Evolutionary conservation across 1,139 yeast species (phyloP).

Genomic region (Candida freyschussii): DNA sequence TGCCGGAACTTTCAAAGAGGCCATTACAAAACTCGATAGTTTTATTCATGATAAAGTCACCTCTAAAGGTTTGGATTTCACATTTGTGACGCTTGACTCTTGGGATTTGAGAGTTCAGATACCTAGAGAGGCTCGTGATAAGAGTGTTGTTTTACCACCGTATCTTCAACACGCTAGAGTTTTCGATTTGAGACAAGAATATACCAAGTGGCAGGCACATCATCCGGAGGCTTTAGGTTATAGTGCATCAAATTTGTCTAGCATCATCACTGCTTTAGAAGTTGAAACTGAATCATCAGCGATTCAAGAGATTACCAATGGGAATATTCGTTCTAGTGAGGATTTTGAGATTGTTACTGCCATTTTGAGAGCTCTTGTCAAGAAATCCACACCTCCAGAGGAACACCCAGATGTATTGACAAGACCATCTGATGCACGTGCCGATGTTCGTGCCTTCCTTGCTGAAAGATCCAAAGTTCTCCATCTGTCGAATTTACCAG

Average conservation of each 20-base stretch:
- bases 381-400: conserved; percentile 49
- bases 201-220: conserved; percentile 63
- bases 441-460: conserved; percentile 65
- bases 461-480: conserved; percentile 75
- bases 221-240: conserved; percentile 58
- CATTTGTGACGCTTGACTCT: conserved; percentile 62
- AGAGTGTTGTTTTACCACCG: conserved; percentile 64
- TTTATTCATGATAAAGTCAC: conserved; percentile 42
- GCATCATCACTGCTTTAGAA: conserved; percentile 56
- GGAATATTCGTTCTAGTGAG: conserved; percentile 27
- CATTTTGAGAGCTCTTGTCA: conserved; percentile 47
- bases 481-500: conserved; percentile 71
- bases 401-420: conserved; percentile 55
- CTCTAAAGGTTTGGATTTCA: conserved; percentile 46
- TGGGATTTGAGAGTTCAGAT: conserved; percentile 73
- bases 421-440: conserved; percentile 67
- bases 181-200: conserved; percentile 75
- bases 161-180: conserved; percentile 73
- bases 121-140: conserved; percentile 77
- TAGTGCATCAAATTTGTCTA: conserved; percentile 43
- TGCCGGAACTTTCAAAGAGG: conserved; percentile 55
- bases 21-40: conserved; percentile 48
- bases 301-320: conserved; percentile 1
- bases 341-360: conserved; percentile 39
- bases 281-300: conserved; percentile 32